Evolutionary conservation across 192 early-diverging fungal genomes (phyloP).

Genomic region (Entomortierella parvispora): DNA sequence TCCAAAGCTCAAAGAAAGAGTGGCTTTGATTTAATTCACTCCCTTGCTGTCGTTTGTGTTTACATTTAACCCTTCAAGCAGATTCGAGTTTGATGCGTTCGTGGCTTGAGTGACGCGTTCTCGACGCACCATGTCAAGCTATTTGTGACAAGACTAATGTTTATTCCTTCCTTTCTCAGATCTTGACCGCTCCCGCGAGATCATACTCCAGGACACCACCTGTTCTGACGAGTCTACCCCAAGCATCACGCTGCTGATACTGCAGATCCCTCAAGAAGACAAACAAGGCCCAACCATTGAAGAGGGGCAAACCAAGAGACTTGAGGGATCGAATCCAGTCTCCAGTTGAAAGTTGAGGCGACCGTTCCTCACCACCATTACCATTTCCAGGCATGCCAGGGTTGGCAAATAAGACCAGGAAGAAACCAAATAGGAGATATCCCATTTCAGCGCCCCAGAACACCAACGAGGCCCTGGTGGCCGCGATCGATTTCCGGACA

Average conservation of each 20-base stretch:
- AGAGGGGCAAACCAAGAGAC: background rate
- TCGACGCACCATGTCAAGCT: no score
- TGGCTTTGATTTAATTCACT: no score
- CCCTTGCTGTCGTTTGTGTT: no score
- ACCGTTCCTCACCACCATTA: background rate
- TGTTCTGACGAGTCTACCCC: slow-evolving; percentile 4
- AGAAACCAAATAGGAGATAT: background rate
- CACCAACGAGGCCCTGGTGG: slow-evolving; percentile 7
- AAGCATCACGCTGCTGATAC: slow-evolving; percentile 1
- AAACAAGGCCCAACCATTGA: slow-evolving; percentile 11
- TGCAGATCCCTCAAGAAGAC: slow-evolving; percentile 12
- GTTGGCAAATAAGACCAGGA: background rate
- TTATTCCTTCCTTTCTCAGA: no score
- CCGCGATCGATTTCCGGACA: slow-evolving; percentile 7
- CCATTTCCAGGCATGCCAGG: background rate
- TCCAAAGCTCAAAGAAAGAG: no score
- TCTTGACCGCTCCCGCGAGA: background rate
- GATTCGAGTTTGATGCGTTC: no score
- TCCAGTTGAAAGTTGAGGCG: background rate
- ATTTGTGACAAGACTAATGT: no score
- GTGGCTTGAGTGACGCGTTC: no score
- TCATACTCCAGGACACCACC: slow-evolving; percentile 15
- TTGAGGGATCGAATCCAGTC: background rate
- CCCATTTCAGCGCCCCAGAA: slow-evolving; percentile 5
- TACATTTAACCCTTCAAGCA: no score